A percentile compares a stretch with the other conserved stretches of the same genome.
These are phyloP conservation scores for Miscanthus sacchariflorus DNA, from an alignment of 202 grass and related monocot genomes.

Conservation along the genomic window DNA sequence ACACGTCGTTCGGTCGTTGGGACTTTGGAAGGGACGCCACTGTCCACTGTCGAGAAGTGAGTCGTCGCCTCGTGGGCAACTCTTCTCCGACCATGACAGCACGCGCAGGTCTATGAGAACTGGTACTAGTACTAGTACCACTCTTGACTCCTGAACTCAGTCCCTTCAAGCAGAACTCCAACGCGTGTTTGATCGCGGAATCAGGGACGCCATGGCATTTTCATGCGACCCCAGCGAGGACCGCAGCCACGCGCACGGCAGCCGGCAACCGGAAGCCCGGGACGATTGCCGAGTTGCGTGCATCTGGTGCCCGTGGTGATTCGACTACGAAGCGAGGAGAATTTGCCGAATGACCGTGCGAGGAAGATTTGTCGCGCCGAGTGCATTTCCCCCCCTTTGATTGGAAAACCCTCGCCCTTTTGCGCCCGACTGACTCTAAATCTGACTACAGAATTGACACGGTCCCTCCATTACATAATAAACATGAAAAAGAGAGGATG, in stretches of 20 bases:
- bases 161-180: background rate
- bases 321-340: background rate
- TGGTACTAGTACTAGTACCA: background rate
- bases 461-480: no score
- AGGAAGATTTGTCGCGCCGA: background rate
- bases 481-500: no score
- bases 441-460: background rate
- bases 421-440: background rate
- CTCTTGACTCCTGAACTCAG: background rate
- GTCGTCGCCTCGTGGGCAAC: slow-evolving; percentile 16
- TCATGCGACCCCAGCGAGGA: background rate
- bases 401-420: background rate
- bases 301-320: background rate
- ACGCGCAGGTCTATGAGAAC: background rate
- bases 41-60: background rate
- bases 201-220: background rate
- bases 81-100: background rate
- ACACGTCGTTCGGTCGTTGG: background rate
- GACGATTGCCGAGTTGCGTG: background rate
- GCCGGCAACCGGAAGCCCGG: background rate
- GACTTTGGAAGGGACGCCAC: background rate
- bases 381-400: background rate
- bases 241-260: background rate
- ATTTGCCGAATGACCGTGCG: background rate
- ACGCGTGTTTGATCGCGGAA: slow-evolving; percentile 34